phyloP scores from a whole-genome alignment of 1,284 basidiomycete genomes.

The Peniophora sp. region DNA sequence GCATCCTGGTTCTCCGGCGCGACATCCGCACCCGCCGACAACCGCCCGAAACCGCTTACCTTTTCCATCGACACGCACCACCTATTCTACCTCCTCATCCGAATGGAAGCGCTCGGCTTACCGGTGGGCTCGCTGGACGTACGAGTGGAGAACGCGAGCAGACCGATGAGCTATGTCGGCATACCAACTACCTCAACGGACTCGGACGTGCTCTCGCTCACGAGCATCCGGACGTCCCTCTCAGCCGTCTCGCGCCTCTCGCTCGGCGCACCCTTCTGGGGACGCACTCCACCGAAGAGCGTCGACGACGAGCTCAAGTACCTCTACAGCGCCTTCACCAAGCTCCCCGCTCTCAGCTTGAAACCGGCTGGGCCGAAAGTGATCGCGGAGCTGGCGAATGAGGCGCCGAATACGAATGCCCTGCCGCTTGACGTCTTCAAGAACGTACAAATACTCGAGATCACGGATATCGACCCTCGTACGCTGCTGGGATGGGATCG shows the following conservation, averaged over 20 bases:
- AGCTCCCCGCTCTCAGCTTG: slow-evolving; percentile 71
- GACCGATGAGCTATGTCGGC: slow-evolving; percentile 68
- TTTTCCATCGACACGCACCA: slow-evolving; percentile 75
- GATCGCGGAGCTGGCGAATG: slow-evolving; percentile 64
- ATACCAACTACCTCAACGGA: slow-evolving; percentile 48
- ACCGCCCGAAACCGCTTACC: slow-evolving; percentile 42
- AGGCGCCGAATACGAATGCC: slow-evolving; percentile 68
- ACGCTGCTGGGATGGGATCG: slow-evolving; percentile 82
- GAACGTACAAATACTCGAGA: slow-evolving; percentile 68
- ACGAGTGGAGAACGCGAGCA: slow-evolving; percentile 58
- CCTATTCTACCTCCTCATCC: slow-evolving; percentile 83
- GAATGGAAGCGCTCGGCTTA: slow-evolving; percentile 73
- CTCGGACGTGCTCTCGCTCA: slow-evolving; percentile 70
- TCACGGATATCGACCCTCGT: slow-evolving; percentile 77
- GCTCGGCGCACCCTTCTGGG: slow-evolving; percentile 66
- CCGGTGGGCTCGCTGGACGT: slow-evolving; percentile 78
- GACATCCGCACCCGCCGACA: slow-evolving; percentile 21
- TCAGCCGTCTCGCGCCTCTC: slow-evolving; percentile 73
- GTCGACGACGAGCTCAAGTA: slow-evolving; percentile 75
- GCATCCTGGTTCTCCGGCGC: slow-evolving; percentile 51
- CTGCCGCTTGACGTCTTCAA: slow-evolving; percentile 81
- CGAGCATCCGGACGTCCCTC: slow-evolving; percentile 73
- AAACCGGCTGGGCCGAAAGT: slow-evolving; percentile 52
- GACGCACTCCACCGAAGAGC: slow-evolving; percentile 43
- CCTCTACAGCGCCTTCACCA: slow-evolving; percentile 83